Percentiles rank a stretch among this genome's conserved stretches.
These are phyloP conservation scores for Lojkania enalia DNA, from an alignment of 2,329 filamentous ascomycete species.

Conservation along the genomic window DNA sequence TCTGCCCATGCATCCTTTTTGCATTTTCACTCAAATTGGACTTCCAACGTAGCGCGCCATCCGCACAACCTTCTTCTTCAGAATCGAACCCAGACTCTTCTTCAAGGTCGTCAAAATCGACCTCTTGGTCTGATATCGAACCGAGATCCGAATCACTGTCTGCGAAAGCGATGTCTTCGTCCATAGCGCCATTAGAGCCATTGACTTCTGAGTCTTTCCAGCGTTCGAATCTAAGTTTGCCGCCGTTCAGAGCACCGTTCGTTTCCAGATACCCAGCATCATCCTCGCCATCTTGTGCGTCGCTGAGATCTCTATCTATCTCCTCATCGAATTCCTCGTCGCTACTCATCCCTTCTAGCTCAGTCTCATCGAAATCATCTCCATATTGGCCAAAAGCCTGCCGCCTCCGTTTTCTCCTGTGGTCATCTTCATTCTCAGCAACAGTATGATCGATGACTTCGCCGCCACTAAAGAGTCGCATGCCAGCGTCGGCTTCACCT, in stretches of 20 bases:
- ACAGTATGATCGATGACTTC: conserved; percentile 64
- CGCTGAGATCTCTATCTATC: conserved; percentile 44
- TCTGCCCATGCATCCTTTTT: conserved; percentile 68
- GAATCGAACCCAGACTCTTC: conserved; percentile 55
- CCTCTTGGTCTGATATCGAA: conserved; percentile 69
- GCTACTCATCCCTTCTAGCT: conserved; percentile 52
- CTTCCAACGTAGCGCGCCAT: conserved; percentile 82
- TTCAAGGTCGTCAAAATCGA: conserved; percentile 48
- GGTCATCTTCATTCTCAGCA: conserved; percentile 58
- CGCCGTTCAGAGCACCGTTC: conserved; percentile 46
- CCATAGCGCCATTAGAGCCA: conserved; percentile 16
- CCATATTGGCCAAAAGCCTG: conserved; percentile 52
- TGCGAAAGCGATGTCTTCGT: conserved; percentile 81
- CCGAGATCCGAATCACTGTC: conserved; percentile 97
- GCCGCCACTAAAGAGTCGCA: conserved; percentile 83
- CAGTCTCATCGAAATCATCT: conserved; percentile 57
- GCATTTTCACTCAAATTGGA: conserved; percentile 79
- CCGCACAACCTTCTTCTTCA: conserved; percentile 60
- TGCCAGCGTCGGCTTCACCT: conserved; percentile 78
- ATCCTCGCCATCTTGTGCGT: conserved; percentile 55
- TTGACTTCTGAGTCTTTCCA: conserved; percentile 35
- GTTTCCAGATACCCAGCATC: conserved; percentile 54
- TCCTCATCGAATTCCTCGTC: conserved; percentile 56
- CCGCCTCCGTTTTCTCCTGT: conserved; percentile 58
- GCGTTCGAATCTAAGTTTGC: conserved; percentile 31